A percentile compares a stretch with the other conserved stretches of the same genome.
Conservation (phyloP, 306 rosid genomes). For the Psophocarpus tetragonolobus region DNA sequence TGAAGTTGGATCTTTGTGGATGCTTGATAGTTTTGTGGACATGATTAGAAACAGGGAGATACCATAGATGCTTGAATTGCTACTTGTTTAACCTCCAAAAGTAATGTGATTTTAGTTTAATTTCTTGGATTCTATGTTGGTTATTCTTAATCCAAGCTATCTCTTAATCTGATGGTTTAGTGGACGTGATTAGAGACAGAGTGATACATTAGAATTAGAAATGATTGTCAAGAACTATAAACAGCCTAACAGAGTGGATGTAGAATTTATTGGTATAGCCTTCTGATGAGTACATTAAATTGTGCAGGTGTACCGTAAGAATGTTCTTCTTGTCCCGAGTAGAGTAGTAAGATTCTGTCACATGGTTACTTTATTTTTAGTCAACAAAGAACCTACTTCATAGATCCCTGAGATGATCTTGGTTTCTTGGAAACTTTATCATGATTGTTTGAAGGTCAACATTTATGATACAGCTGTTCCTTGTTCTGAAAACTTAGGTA, state of each 20-base stretch:
- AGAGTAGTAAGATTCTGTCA: not conserved
- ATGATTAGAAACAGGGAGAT: not conserved
- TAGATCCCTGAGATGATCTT: not conserved
- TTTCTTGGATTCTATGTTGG: constrained; percentile 7
- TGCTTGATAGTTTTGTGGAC: not conserved
- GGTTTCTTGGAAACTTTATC: not conserved
- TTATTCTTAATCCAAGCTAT: not conserved
- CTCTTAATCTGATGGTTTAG: too few relatives aligned
- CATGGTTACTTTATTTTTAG: not conserved
- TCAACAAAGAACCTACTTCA: not conserved
- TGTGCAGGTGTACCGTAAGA: not conserved
- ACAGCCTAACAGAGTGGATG: not conserved
- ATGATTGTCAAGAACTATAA: not conserved
- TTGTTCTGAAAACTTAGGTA: not conserved
- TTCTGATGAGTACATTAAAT: not conserved
- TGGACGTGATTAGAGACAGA: too few relatives aligned
- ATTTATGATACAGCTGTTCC: not conserved
- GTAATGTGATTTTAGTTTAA: not conserved
- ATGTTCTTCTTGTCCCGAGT: constrained; percentile 19
- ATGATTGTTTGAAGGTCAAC: not conserved
- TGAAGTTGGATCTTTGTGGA: not conserved
- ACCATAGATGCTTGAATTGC: not conserved
- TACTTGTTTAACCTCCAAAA: not conserved
- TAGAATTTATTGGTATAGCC: not conserved
- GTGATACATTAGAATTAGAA: constrained; percentile 10